These are phyloP conservation scores for Ogataea nitratoaversa DNA, from an alignment of 805 yeast genomes.

Conservation along the genomic window DNA sequence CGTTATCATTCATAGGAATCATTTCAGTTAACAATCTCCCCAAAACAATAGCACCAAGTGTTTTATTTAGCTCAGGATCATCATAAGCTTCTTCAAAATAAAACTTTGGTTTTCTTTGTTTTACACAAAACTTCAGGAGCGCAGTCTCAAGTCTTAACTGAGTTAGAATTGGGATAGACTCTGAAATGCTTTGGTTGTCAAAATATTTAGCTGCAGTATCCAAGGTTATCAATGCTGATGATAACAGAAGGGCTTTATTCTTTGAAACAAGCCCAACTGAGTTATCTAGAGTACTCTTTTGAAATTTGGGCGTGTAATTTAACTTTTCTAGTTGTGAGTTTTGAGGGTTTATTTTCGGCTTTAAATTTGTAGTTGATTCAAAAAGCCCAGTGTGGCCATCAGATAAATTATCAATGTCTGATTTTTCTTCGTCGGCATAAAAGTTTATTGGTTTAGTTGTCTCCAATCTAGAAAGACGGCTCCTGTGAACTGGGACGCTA, in stretches of 20 bases:
- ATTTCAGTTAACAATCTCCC: slow-evolving; percentile 13
- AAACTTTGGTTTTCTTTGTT: slow-evolving; percentile 9
- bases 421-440: too few species aligned
- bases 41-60: slow-evolving; percentile 15
- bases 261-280: too few species aligned
- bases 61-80: slow-evolving; percentile 8
- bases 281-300: too few species aligned
- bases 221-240: too few species aligned
- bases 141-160: slow-evolving; percentile 10
- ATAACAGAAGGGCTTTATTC: too few species aligned
- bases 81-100: slow-evolving; percentile 14
- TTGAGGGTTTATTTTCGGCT: too few species aligned
- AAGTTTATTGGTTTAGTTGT: not conserved
- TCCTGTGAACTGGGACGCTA: slow-evolving; percentile 9
- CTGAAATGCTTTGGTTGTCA: not conserved
- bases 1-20: slow-evolving; percentile 8
- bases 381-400: too few species aligned
- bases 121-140: slow-evolving; percentile 21
- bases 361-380: too few species aligned
- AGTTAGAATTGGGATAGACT: slow-evolving; percentile 1
- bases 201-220: slow-evolving; percentile 3
- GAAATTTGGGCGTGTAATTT: too few species aligned
- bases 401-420: too few species aligned
- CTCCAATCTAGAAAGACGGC: not conserved
- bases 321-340: too few species aligned